Conservation (phyloP, 2,329 filamentous ascomycete genomes). For the Apiospora marii region DNA sequence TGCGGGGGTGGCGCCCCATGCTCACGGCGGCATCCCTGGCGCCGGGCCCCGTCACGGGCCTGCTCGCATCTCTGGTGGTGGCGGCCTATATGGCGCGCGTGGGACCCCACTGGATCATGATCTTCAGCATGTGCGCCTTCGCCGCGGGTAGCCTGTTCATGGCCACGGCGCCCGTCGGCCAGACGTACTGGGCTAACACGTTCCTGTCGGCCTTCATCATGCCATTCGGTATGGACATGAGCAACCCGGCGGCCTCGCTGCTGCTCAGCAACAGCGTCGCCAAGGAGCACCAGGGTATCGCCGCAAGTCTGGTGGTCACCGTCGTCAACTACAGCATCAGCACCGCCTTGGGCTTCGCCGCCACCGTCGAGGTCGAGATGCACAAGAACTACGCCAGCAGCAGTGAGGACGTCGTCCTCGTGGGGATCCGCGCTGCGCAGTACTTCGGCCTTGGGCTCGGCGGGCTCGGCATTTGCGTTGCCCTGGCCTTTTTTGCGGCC, state of each 20-base stretch:
- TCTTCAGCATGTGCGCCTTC: slow-evolving; percentile 42
- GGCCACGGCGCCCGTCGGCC: slow-evolving; percentile 50
- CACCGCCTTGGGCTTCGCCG: slow-evolving; percentile 65
- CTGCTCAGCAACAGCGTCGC: slow-evolving; percentile 63
- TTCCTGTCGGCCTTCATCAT: slow-evolving; percentile 62
- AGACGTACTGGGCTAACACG: slow-evolving; percentile 62
- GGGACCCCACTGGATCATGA: slow-evolving; percentile 42
- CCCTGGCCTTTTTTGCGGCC: slow-evolving; percentile 27
- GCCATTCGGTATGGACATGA: slow-evolving; percentile 73
- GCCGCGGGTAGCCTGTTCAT: slow-evolving; percentile 41
- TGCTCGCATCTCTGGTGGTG: slow-evolving; percentile 43
- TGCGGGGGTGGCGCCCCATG: slow-evolving; percentile 47
- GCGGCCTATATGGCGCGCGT: slow-evolving; percentile 41
- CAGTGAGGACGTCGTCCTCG: slow-evolving; percentile 26
- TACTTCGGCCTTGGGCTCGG: slow-evolving; percentile 37
- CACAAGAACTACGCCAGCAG: slow-evolving; percentile 25
- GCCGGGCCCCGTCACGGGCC: slow-evolving; percentile 48
- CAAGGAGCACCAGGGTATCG: slow-evolving; percentile 45
- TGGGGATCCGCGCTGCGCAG: slow-evolving; percentile 35
- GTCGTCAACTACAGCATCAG: slow-evolving; percentile 75
- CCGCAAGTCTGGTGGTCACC: slow-evolving; percentile 47
- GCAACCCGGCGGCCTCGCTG: slow-evolving; percentile 67
- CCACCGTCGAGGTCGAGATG: slow-evolving; percentile 56
- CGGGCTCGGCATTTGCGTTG: slow-evolving; percentile 33
- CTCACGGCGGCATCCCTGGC: slow-evolving; percentile 47